Evolutionary conservation across 331 rosid genomes (phyloP).

Genomic region (Quercus phellos): DNA sequence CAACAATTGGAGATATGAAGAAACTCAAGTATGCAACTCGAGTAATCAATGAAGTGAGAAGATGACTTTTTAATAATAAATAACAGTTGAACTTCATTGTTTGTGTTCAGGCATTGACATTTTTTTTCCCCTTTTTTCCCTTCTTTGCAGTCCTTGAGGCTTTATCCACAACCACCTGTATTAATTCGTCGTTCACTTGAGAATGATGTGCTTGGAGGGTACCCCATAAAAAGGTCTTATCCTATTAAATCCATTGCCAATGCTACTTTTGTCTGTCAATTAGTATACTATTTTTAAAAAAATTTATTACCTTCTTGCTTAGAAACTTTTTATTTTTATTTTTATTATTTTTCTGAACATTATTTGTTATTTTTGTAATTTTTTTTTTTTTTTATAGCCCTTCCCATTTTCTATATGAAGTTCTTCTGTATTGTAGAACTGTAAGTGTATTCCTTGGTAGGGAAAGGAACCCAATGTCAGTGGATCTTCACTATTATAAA

Average conservation of each 20-base stretch:
- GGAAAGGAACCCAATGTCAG: neutral
- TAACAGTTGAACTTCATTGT: conserved; percentile 4
- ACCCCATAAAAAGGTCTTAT: conserved; percentile 70
- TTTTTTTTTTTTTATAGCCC: neutral
- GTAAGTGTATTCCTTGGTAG: neutral
- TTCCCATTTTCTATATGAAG: neutral
- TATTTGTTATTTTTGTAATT: too few relatives aligned
- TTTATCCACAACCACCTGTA: conserved; percentile 97
- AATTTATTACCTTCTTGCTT: conserved; percentile 5
- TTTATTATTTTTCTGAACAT: neutral
- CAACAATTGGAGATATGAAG: conserved; percentile 87
- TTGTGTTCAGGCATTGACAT: conserved; percentile 11
- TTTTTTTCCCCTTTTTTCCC: conserved; percentile 12
- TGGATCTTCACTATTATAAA: neutral
- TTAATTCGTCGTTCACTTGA: conserved; percentile 85
- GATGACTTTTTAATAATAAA: conserved; percentile 9
- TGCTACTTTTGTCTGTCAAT: conserved; percentile 1
- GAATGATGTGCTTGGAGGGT: conserved; percentile 68
- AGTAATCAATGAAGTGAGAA: conserved; percentile 88
- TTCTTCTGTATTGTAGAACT: neutral
- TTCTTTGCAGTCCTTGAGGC: conserved; percentile 72
- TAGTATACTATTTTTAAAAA: neutral
- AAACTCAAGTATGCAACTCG: conserved; percentile 90
- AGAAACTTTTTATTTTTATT: neutral
- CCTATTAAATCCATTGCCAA: neutral